Evolutionary conservation across 148 eudicot species (phyloP).

Genomic region (Pouteria glomerata): DNA sequence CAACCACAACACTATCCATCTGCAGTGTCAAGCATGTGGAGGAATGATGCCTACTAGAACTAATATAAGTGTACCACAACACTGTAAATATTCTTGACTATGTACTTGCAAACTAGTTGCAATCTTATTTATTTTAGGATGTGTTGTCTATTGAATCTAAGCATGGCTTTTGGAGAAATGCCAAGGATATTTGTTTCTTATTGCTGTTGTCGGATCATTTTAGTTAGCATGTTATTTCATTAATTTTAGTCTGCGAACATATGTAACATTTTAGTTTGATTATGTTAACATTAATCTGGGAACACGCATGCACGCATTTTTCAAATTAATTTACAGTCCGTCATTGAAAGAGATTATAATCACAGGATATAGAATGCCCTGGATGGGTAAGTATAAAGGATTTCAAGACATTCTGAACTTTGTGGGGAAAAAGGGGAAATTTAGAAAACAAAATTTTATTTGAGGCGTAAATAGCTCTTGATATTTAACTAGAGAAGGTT

Average conservation of each 20-base stretch:
- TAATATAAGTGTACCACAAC: constrained; percentile 54
- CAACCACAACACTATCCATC: constrained; percentile 57
- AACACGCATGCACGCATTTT: background rate
- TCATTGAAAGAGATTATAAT: background rate
- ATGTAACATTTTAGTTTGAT: no score
- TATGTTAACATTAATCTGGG: background rate
- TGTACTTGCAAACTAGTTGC: background rate
- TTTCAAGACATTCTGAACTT: background rate
- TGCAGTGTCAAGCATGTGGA: constrained; percentile 86
- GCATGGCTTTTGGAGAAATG: no score
- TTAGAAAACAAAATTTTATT: no score
- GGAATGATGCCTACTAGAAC: constrained; percentile 94
- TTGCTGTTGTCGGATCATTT: background rate
- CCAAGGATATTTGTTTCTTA: background rate
- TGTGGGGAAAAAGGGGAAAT: background rate
- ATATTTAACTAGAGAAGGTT: background rate
- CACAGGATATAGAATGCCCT: background rate
- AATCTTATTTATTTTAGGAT: background rate
- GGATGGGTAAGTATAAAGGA: background rate
- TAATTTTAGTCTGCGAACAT: no score
- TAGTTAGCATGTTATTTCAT: background rate
- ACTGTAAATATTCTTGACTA: constrained; percentile 44
- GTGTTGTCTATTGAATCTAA: background rate
- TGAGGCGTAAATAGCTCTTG: background rate
- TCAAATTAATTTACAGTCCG: background rate